phyloP scores from a whole-genome alignment of 768 basidiomycete genomes.

The Leccinum subtestaceum region DNA sequence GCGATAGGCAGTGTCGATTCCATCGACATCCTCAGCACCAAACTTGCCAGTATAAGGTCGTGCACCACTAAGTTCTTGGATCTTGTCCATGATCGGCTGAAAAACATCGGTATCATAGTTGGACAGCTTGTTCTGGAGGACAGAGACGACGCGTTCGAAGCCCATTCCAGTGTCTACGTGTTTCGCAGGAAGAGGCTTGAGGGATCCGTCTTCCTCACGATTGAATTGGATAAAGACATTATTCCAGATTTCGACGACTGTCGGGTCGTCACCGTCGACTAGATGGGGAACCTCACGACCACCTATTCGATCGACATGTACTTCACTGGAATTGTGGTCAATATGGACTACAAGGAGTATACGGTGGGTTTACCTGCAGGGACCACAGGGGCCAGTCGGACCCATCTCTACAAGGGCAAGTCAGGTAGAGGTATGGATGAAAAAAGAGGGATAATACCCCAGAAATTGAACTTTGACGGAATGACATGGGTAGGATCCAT shows the following conservation, averaged over 20 bases:
- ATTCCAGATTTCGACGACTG: conserved; percentile 99
- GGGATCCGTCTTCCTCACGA: conserved; percentile 82
- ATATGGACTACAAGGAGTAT: background rate
- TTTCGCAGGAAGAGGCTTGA: conserved; percentile 80
- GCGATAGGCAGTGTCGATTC: conserved; percentile 96
- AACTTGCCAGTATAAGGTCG: conserved; percentile 88
- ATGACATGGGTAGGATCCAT: conserved; percentile 87
- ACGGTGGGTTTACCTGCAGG: conserved; percentile 64
- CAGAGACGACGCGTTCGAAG: conserved; percentile 95
- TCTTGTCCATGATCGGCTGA: conserved; percentile 79
- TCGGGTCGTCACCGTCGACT: conserved; percentile 95
- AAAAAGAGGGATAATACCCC: conserved; percentile 62
- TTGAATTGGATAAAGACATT: conserved; percentile 99
- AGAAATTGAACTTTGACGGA: conserved; percentile 97
- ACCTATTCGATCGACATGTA: conserved; percentile 97
- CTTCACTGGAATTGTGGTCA: conserved; percentile 56
- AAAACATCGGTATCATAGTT: conserved; percentile 99
- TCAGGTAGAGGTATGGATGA: conserved; percentile 1
- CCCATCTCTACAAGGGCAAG: conserved; percentile 80
- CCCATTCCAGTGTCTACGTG: conserved; percentile 99
- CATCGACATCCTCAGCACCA: conserved; percentile 91
- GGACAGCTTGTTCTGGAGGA: conserved; percentile 84
- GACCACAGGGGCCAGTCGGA: conserved; percentile 95
- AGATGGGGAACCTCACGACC: conserved; percentile 90
- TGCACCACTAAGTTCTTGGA: conserved; percentile 86